phyloP scores from a whole-genome alignment of 257 asterid species.

The Fraxinus anomala region DNA sequence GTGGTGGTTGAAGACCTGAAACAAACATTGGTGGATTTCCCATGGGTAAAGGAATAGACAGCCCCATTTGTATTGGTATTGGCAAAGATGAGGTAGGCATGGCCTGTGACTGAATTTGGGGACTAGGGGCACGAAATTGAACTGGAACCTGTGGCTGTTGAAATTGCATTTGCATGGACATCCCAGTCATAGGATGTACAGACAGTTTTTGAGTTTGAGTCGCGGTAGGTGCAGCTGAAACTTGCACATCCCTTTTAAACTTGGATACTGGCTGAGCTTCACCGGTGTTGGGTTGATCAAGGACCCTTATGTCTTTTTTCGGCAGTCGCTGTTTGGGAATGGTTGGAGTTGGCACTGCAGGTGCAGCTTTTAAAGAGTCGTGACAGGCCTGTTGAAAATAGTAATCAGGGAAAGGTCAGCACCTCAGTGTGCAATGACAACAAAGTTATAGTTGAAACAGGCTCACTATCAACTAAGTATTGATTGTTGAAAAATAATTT shows the following conservation, averaged over 20 bases:
- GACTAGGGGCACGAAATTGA: conserved; percentile 72
- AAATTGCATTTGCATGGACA: conserved; percentile 63
- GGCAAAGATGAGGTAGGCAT: conserved; percentile 62
- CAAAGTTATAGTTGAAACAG: neutral
- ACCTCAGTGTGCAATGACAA: conserved; percentile 6
- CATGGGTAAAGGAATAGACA: conserved; percentile 49
- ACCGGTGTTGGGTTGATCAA: conserved; percentile 45
- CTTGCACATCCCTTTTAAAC: conserved; percentile 64
- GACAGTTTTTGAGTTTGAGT: conserved; percentile 53
- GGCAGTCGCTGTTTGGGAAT: conserved; percentile 59
- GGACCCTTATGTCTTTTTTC: conserved; percentile 50
- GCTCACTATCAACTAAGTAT: neutral
- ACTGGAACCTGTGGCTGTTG: conserved; percentile 66
- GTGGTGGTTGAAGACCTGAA: conserved; percentile 66
- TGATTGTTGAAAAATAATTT: neutral
- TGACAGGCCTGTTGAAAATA: conserved; percentile 56
- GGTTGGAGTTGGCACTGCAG: conserved; percentile 58
- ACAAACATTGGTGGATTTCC: conserved; percentile 76
- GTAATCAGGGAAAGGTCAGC: conserved; percentile 8
- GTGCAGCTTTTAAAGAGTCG: conserved; percentile 38
- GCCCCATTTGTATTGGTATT: conserved; percentile 49
- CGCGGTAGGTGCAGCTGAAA: conserved; percentile 45
- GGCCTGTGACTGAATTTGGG: conserved; percentile 75
- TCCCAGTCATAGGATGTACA: conserved; percentile 47
- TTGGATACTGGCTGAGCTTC: conserved; percentile 54